Percentiles rank a stretch among this genome's conserved stretches.
Conservation (phyloP, 169 alveolate species). For the Plasmodium yoelii region DNA sequence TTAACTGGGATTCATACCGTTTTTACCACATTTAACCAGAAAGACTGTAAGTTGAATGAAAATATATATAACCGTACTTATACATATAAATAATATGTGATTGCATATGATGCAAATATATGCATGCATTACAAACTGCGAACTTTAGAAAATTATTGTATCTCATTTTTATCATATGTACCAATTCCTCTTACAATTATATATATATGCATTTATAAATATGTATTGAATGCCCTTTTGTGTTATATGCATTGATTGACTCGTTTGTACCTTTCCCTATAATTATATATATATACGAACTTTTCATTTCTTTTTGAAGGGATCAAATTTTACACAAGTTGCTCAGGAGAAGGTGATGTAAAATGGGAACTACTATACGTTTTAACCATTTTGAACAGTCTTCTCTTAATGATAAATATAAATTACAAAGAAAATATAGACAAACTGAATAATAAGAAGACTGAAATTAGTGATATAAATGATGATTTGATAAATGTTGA, state of each 20-base stretch:
- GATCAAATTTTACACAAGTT: constrained; percentile 57
- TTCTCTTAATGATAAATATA: constrained; percentile 43
- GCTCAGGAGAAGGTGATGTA: constrained; percentile 65
- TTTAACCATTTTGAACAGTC: constrained; percentile 37
- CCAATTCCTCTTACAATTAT: too few species aligned
- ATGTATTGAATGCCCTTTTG: background rate
- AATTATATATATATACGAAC: background rate
- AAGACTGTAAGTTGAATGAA: constrained; percentile 39
- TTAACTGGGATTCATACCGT: constrained; percentile 69
- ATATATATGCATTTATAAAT: background rate
- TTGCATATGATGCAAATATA: too few species aligned
- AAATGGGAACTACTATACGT: constrained; percentile 67
- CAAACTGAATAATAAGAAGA: constrained; percentile 47
- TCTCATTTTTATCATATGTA: too few species aligned
- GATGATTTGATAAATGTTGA: constrained; percentile 72
- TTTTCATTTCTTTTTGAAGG: constrained; percentile 52
- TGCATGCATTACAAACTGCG: too few species aligned
- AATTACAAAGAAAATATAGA: constrained; percentile 63
- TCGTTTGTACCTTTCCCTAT: background rate
- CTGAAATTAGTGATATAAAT: constrained; percentile 70
- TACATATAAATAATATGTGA: background rate
- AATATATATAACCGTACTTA: background rate
- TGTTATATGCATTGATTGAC: background rate
- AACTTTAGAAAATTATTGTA: too few species aligned
- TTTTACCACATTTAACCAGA: constrained; percentile 62